Evolutionary conservation across 2,329 filamentous ascomycete species (phyloP).

Genomic region (Alternaria atra): DNA sequence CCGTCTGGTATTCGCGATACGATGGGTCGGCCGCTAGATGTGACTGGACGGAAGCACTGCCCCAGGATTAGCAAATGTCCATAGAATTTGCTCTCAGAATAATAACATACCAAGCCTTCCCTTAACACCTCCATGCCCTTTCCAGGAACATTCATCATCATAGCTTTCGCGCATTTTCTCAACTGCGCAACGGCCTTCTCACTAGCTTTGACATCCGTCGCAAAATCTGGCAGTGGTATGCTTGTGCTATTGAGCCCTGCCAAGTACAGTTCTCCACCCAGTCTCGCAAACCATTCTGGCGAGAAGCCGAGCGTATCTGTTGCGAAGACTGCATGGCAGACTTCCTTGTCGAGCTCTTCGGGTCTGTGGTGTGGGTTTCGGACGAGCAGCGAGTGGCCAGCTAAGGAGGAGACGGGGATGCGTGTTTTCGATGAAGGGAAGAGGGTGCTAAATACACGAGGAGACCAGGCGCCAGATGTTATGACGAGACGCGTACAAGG

Average conservation of each 20-base stretch:
- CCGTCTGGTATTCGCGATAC: slow-evolving; percentile 66
- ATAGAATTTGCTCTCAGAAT: background rate
- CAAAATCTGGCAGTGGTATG: slow-evolving; percentile 67
- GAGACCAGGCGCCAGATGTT: slow-evolving; percentile 76
- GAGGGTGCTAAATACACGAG: slow-evolving; percentile 68
- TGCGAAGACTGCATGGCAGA: slow-evolving; percentile 75
- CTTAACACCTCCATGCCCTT: slow-evolving; percentile 70
- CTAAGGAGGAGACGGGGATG: slow-evolving; percentile 69
- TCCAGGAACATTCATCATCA: slow-evolving; percentile 57
- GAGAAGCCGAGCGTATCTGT: slow-evolving; percentile 67
- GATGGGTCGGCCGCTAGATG: slow-evolving; percentile 70
- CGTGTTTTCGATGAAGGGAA: slow-evolving; percentile 65
- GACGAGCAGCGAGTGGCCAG: slow-evolving; percentile 77
- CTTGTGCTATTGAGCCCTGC: slow-evolving; percentile 72
- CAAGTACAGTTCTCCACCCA: slow-evolving; percentile 75
- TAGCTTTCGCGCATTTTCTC: slow-evolving; percentile 57
- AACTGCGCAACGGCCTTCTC: slow-evolving; percentile 60
- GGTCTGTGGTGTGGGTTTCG: slow-evolving; percentile 64
- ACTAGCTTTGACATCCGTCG: slow-evolving; percentile 61
- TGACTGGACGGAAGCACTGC: slow-evolving; percentile 75
- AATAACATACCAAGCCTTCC: slow-evolving; percentile 61
- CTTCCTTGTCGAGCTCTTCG: slow-evolving; percentile 53
- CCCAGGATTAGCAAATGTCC: slow-evolving; percentile 4
- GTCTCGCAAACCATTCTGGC: slow-evolving; percentile 75
- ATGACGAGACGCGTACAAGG: slow-evolving; percentile 73